Base-by-base conservation (phyloP, 2,329 filamentous ascomycete genomes). In the Immersiporthe knoxdaviesiana region DNA sequence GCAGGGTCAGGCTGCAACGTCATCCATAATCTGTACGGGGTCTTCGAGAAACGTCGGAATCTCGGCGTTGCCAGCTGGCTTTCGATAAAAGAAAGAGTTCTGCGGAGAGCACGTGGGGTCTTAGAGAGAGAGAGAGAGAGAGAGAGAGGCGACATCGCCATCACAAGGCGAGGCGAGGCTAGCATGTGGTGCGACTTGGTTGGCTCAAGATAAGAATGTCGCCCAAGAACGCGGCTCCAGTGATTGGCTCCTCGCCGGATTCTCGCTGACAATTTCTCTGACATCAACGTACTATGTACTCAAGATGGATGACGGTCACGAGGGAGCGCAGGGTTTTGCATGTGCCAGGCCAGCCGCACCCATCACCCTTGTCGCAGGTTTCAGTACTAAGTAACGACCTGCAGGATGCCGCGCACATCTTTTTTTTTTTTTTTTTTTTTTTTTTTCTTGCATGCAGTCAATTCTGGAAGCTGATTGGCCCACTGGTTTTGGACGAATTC, bases 181-280 rank as follows among this genome's bases (percentile, higher is more conserved):
- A 60, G 59, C 64, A 66, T 60, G 63, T 54, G 59, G 66, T 67
- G 32, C 59, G 60, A 35, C 50, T 44, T 70, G 58, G 69, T 70
- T 70, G 69, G 66, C 66, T 59, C 63, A 60, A 70, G 69, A 70
- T 70, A 70, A 70, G 69, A 66, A 64, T 27, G n/a, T 12, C 16
- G 21, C 8, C 32, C 24, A 56, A 56, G 30, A 39, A 66, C 61
- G 39, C 66, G 58, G 37, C 35, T 12, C 21, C 56, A 37, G 21
- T 66, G 66, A 70, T 70, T 70, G 66, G 69, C 52, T 56, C 16
- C 24, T 27, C 44, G n/a, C 2, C 12, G 10, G 30, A 60, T 44
- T 71, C 10, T 41, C 60, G 60, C 59, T 70, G 67, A 69, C 60
- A 68, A 71, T 69, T 63, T 41, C 68, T 59, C 69, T 69, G 64